Evolutionary conservation across 345 rosid genomes (phyloP).

Genomic region (Raphanus sativus): DNA sequence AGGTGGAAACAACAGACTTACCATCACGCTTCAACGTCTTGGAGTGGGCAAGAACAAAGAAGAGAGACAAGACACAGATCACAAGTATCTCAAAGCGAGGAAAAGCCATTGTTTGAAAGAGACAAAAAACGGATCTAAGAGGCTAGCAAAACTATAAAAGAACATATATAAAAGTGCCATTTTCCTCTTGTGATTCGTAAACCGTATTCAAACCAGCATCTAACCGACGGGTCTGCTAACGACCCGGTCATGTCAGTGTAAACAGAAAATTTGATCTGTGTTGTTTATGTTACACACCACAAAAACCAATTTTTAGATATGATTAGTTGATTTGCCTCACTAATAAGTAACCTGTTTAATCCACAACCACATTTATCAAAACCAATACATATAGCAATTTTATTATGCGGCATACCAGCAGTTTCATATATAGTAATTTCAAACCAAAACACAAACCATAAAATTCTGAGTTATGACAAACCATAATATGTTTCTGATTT

Average conservation of each 20-base stretch:
- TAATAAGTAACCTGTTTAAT: background rate
- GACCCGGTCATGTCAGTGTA: background rate
- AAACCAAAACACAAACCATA: background rate
- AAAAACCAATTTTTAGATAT: background rate
- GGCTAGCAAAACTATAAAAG: conserved; percentile 8
- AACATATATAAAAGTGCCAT: background rate
- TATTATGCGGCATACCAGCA: background rate
- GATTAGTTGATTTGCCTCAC: background rate
- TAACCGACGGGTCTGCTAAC: conserved; percentile 33
- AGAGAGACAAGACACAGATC: conserved; percentile 28
- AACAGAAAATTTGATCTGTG: no score
- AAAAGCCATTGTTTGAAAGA: conserved; percentile 28
- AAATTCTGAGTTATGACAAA: background rate
- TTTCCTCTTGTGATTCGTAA: conserved; percentile 6
- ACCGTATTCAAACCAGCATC: conserved; percentile 6
- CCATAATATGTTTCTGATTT: background rate
- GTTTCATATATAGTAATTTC: background rate
- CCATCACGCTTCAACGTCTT: conserved; percentile 44
- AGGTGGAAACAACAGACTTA: conserved; percentile 6
- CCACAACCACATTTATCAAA: background rate
- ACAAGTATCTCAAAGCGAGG: conserved; percentile 33
- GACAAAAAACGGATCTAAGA: conserved; percentile 22
- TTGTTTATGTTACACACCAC: no score
- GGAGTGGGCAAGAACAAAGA: conserved; percentile 21
- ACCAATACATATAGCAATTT: background rate